Percentiles rank a stretch among this genome's conserved stretches.
Evolutionary conservation across 345 rosid genomes (phyloP).

Genomic region (Triadica sebifera): DNA sequence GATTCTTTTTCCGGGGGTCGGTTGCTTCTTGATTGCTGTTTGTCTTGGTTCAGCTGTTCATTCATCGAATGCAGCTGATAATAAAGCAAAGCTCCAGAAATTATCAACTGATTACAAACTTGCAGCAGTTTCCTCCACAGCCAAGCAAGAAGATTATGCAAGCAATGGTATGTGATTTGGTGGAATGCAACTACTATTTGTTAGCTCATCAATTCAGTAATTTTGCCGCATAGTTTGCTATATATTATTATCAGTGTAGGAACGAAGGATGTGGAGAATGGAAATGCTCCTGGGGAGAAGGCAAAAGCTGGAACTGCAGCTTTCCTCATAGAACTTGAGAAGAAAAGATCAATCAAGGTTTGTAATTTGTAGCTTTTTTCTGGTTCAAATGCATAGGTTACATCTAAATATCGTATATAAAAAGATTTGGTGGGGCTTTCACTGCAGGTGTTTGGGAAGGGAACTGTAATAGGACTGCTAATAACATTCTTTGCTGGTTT

Average conservation of each 20-base stretch:
- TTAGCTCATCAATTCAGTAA: too few species aligned
- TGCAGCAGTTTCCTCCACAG: constrained; percentile 20
- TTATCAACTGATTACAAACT: constrained; percentile 28
- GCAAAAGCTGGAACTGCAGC: constrained; percentile 59
- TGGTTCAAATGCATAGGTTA: too few species aligned
- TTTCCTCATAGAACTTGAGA: constrained; percentile 65
- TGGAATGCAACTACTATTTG: too few species aligned
- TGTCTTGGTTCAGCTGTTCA: constrained; percentile 82
- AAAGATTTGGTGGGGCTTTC: neutral
- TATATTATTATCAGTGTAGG: too few species aligned
- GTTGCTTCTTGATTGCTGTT: constrained; percentile 81
- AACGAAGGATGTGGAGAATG: constrained; percentile 32
- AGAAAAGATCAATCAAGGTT: constrained; percentile 79
- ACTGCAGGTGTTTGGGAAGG: constrained; percentile 71
- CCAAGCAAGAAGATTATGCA: neutral
- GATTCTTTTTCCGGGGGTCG: constrained; percentile 80
- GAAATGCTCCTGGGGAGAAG: constrained; percentile 31
- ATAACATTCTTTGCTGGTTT: constrained; percentile 76
- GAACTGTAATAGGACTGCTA: constrained; percentile 56
- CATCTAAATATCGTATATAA: too few species aligned
- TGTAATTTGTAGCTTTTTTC: neutral
- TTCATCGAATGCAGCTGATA: constrained; percentile 71
- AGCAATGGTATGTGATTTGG: too few species aligned
- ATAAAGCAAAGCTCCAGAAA: constrained; percentile 53
- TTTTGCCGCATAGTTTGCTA: too few species aligned